phyloP scores from a whole-genome alignment of 2,329 filamentous ascomycete genomes.

The Beauveria medogensis region DNA sequence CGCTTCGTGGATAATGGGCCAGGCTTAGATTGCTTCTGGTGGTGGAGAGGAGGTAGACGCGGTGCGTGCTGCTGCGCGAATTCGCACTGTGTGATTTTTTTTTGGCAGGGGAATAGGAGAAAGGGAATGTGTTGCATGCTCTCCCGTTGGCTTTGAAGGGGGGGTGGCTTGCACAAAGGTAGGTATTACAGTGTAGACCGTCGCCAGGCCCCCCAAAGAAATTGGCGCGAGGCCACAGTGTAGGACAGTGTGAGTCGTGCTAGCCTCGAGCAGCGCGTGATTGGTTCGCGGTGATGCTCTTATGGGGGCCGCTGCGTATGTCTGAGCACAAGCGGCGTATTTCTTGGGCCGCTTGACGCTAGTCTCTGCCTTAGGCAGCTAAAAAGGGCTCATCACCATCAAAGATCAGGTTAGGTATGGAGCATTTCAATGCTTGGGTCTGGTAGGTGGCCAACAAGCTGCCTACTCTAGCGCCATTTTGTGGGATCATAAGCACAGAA shows the following conservation, averaged over 20 bases:
- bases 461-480: background rate
- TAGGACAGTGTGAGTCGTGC: constrained; percentile 2
- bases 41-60: constrained; percentile 1
- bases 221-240: background rate
- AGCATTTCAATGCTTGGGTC: background rate
- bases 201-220: background rate
- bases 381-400: background rate
- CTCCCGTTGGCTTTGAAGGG: background rate
- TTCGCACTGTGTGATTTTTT: constrained; percentile 5
- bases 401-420: background rate
- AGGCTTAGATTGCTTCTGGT: constrained; percentile 7
- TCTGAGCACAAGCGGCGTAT: constrained; percentile 1
- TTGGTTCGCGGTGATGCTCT: background rate
- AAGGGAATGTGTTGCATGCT: background rate
- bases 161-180: no score
- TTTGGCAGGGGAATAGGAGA: background rate
- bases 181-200: background rate
- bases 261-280: background rate
- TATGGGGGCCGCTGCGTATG: background rate
- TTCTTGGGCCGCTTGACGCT: constrained; percentile 7
- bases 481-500: no score
- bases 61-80: background rate
- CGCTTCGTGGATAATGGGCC: constrained; percentile 8
- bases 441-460: background rate
- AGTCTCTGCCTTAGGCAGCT: constrained; percentile 10